Evolutionary conservation across 2,329 filamentous ascomycete genomes (phyloP), one percentile per base, ranked within the genome.

Genomic region (Boeremia exigua): DNA sequence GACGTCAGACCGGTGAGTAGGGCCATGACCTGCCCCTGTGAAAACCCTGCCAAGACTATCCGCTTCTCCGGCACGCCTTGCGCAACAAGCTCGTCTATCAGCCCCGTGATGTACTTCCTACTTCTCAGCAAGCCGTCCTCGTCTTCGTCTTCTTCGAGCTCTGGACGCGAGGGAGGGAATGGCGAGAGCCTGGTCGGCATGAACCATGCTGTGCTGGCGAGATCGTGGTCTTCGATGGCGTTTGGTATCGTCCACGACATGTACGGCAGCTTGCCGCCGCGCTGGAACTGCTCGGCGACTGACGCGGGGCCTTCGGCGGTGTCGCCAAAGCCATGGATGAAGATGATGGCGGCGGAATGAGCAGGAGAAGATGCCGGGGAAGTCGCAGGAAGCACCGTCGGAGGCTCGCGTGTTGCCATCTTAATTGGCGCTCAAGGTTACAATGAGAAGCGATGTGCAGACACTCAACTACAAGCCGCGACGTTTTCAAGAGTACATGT

Each of bases 161-260:
- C 77, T 7, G 77, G 77, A 9, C 78, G 69, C 8, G 71, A 72
- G 9, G 73, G 67, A 39, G 73, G 75, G 48, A 75, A 77, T 36
- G 76, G 75, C n/a, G 67, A 72, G 59, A 79, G 73, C 15, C 59
- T 61, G 12, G 73, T 77, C 1, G 76, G 80, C 17, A 69, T 72
- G 67, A 76, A 82, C 81, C 79, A 83, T 17, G 79, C 81, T 55
- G 75, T 79, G 23, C 76, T 68, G 60, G 75, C 76, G 14, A 79
- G 71, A 40, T 82, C 79, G 52, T 72, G 76, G 61, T 82, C 78
- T 34, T 79, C 73, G 37, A 75, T 71, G 2, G 81, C 81, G 50
- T 80, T 82, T 12, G 82, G 81, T 27, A 84, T 75, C 36, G 82
- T 69, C 81, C 81, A 83, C 43, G 75, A 72, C 60, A 82, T 67